Evolutionary conservation across 371 early-diverging fungal genomes (phyloP), one percentile per base, ranked within the genome.

Genomic region (Syncephalis fuscata): DNA sequence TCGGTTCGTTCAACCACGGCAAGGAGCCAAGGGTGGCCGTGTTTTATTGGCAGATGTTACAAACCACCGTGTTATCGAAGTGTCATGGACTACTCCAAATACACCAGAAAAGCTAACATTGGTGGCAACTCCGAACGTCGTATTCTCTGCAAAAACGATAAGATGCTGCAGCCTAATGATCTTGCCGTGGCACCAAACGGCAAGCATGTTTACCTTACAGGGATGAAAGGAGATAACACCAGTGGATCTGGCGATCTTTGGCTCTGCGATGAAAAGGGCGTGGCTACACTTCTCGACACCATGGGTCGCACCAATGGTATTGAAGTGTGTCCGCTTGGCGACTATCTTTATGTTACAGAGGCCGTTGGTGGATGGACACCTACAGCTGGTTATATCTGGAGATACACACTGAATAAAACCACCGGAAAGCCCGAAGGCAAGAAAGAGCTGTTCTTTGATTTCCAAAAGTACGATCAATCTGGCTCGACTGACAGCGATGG

Each of bases 241-340:
- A 32, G 7, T 7, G 11, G 32, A 4, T 7, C 32, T 11, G 73
- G 73, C 39, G 64, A 61, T 53, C 56, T 71, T 39, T 73, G 70
- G 71, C 47, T 58, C 2, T 66, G 68, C 55, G 57, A 48, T 49
- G 46, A 32, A 11, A n/a, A 32, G 43, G 21, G 37, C 43, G 11
- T 32, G 7, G 11, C 11, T 4, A 22, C 45, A 20, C 23, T 19
- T 23, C 2, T 40, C 39, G 60, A 38, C 46, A 24, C 16, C 17
- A 55, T 71, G 41, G 58, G 58, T 42, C 59, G 72, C 38, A 73
- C 68, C 11, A 73, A 73, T 49, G 74, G 74, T 15, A 63, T 73
- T 36, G 74, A 71, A 44, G 52, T 73, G 39, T 57, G 61, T 41
- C 68, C 66, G 9, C 62, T 67, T 27, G 67, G 66, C 27, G 58